Percentiles rank a stretch among this genome's conserved stretches.
Evolutionary conservation across 176 grass and related monocot genomes (phyloP).

Genomic region (Eragrostis nindensis): DNA sequence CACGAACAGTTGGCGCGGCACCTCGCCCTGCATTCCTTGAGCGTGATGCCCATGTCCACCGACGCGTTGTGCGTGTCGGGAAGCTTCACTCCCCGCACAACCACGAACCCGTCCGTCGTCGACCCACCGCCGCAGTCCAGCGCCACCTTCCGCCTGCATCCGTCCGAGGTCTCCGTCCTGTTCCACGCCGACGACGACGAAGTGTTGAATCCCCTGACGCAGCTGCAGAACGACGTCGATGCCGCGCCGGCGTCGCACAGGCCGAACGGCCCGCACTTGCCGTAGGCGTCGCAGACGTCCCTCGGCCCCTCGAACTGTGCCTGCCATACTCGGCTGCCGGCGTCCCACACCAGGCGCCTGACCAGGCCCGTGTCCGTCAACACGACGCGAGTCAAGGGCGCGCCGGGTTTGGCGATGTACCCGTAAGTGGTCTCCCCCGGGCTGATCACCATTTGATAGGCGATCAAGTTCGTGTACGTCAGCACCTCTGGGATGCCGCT

Average conservation of each 20-base stretch:
- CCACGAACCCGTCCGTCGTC: conserved; percentile 39
- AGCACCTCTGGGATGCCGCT: conserved; percentile 58
- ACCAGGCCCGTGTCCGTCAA: conserved; percentile 41
- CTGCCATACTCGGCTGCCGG: not conserved
- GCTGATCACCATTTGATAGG: conserved; percentile 11
- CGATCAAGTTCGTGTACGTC: conserved; percentile 37
- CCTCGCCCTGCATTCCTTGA: conserved; percentile 34
- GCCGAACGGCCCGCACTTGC: conserved; percentile 57
- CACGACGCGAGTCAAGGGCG: conserved; percentile 44
- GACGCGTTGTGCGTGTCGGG: conserved; percentile 30
- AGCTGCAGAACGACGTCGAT: conserved; percentile 49
- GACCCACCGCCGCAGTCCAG: conserved; percentile 23
- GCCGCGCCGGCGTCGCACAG: conserved; percentile 48
- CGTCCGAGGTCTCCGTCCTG: conserved; percentile 8
- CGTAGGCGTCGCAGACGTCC: conserved; percentile 41
- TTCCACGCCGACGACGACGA: conserved; percentile 5
- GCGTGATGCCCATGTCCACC: conserved; percentile 21
- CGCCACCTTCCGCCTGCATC: conserved; percentile 38
- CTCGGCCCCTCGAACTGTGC: not conserved
- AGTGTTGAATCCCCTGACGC: conserved; percentile 50
- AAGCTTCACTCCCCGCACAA: conserved; percentile 49
- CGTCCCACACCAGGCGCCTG: conserved; percentile 44
- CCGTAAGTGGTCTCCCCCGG: conserved; percentile 42
- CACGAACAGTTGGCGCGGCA: conserved; percentile 68
- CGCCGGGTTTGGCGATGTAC: not conserved